Base-by-base conservation (phyloP, 345 rosid species). In the Citrus unshiu region DNA sequence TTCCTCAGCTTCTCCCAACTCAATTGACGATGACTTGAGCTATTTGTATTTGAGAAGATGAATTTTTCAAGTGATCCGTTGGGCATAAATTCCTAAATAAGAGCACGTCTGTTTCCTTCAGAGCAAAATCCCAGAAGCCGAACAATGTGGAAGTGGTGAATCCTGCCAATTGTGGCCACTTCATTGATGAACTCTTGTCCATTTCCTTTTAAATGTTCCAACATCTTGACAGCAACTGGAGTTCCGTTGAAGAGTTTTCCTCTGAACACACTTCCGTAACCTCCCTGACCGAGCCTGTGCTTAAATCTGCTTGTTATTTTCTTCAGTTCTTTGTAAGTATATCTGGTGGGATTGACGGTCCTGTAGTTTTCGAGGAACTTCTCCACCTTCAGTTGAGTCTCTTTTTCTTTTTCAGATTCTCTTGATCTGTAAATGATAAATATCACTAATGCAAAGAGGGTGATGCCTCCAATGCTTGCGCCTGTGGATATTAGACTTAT, bases 201-300 rank as follows among this genome's bases (percentile, higher is more conserved):
- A 4, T 25, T 60, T 27, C 65, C 65, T 25, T 60, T 60, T 60
- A 27, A 25, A 9, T 27, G 27, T 1, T 25, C 16, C 29, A 60
- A 9, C 65, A 60, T 27, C 65, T 60, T 60, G 14, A 60, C 32
- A 24, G 32, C 32, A 24, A 60, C 32, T 24, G 29, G 65, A 25
- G 12, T 10, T 3, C 65, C 65, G 25, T 60, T 27, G 27, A 27
- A 25, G 27, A 60, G 29, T 27, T 25, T 60, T 27, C 65, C 30
- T 60, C 25, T 60, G 32, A 24, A 60, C 32, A 73, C 76, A 14
- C 76, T 58, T 73, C 76, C 76, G 7, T 73, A 73, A 3, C 76
- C 76, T 73, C 54, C 76, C 25, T 58, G 76, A 0, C 76, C 76
- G n/a, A 73, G 54, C 37, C 58, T 73, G 66, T 73, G 63, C 75